Conservation (phyloP, 495 filamentous ascomycete species). For the Aspergillus wentii region DNA sequence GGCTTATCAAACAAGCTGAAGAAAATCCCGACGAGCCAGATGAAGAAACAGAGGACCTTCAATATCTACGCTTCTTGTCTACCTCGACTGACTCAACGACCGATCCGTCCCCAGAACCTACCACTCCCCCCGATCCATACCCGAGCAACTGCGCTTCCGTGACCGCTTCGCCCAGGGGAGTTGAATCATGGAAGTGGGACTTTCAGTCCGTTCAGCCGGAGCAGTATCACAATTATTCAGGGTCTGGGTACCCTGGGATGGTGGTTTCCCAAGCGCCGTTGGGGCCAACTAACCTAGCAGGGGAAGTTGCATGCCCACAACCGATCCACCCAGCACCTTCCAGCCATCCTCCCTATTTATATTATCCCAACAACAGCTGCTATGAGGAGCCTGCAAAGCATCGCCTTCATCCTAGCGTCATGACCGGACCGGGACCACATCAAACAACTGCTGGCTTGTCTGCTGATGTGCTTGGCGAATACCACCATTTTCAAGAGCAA, state of each 20-base stretch:
- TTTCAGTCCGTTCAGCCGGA: slow-evolving; percentile 20
- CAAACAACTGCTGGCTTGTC: no score
- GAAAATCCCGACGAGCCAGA: slow-evolving; percentile 34
- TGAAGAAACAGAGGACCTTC: slow-evolving; percentile 35
- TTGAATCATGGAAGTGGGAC: slow-evolving; percentile 31
- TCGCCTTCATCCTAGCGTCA: no score
- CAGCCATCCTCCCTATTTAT: slow-evolving; percentile 11
- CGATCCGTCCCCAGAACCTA: slow-evolving; percentile 38
- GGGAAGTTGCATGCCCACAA: slow-evolving; percentile 17
- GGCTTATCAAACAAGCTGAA: slow-evolving; percentile 46
- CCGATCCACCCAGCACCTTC: slow-evolving; percentile 4
- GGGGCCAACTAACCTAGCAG: slow-evolving; percentile 10
- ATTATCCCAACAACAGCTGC: slow-evolving; percentile 10
- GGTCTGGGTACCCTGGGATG: slow-evolving; percentile 20
- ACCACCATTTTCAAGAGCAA: no score
- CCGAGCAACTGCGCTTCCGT: slow-evolving; percentile 20
- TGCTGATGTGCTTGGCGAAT: no score
- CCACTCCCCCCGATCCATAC: slow-evolving; percentile 33
- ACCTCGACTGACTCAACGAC: slow-evolving; percentile 37
- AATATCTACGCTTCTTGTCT: slow-evolving; percentile 33
- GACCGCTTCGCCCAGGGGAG: slow-evolving; percentile 14
- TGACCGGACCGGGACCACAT: no score
- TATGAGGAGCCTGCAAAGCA: slow-evolving; percentile 7
- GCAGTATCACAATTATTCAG: slow-evolving; percentile 18
- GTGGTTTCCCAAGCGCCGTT: slow-evolving; percentile 15